Evolutionary conservation across 345 rosid genomes (phyloP), one percentile per base, ranked within the genome.

Genomic region (Aquilaria sinensis): DNA sequence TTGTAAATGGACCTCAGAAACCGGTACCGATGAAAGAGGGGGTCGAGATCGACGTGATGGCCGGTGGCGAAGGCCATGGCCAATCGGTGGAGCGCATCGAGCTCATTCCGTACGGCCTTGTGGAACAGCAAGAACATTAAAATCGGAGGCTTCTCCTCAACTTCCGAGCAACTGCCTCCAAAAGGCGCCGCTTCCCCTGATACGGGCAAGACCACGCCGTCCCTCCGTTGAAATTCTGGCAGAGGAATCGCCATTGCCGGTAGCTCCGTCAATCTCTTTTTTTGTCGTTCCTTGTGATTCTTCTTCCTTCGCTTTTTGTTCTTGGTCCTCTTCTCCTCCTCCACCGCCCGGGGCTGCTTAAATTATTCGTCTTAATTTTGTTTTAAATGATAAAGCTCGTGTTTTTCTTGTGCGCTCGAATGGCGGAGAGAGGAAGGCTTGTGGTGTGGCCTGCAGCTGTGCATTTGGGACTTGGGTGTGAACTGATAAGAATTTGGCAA

Each of bases 101-200:
- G 94, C 84, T 91, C 97, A 62, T 80, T 81, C 49, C 85, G 79
- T 1, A 91, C 84, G 31, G 92, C 97, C 74, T 88, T 88, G 59
- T 91, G 96, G 64, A 91, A 91, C 74, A 81, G 83, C 29, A 87
- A 71, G 65, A 91, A 86, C 48, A 91, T 77, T 75, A 86, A 65
- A 73, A 91, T 85, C 77, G 97, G 97, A 41, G 96, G 85, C 68
- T 75, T 77, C 68, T 69, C 69, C n/a, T 75, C 84, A 15, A 65
- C 60, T 59, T 58, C 76, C 65, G 72, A 74, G 45, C 60, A 60
- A 33, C 64, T 46, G 47, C 75, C 67, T 12, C 67, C 58, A 34
- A 75, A 73, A 47, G 79, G 63, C 63, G 65, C 47, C 8, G 80
- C 58, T 52, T 65, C 63, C 6, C 66, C 60, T 32, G 85, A 32